Base-by-base conservation (phyloP, 495 filamentous ascomycete genomes). In the Xylaria flabelliformis region DNA sequence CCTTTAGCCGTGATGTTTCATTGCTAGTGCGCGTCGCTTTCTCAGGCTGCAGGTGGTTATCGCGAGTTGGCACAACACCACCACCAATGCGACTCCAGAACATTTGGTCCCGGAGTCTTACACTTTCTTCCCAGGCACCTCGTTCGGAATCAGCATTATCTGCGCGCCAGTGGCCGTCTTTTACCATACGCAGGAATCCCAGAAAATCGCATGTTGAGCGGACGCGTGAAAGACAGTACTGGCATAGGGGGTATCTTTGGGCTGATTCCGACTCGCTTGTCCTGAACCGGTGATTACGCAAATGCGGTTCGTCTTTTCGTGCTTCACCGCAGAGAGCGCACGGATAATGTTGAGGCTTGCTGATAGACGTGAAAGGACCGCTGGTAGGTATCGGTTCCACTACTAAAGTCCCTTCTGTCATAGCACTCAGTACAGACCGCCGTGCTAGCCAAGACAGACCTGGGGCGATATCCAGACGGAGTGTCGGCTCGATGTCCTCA, bases 1-100 rank as follows among this genome's bases (percentile, higher is more conserved):
- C 71, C 1, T 69, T 70, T 39, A 39, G 29, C 26, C 51, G 61
- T 19, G 67, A 67, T 41, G 44, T 59, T 53, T 77, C 74, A 8
- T 79, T 64, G 26, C 70, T 76, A 59, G 46, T 67, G 24, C 71
- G 71, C 17, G 64, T 59, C 41, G 58, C 74, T 64, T 67, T 75
- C 29, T 77, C 77, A 3, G 74, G 59, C 76, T 67, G 72, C 2
- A 64, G 36, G 48, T 83, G 79, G 55, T n/a, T 26, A 19, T 42
- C 67, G 32, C 85, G 86, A n/a, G 85, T 81, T 0, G 94, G 95
- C 56, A 98, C 83, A 4, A 98, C 93, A 21, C 95, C 95, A 19
- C 92, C 95, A 19, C 95, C 95, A 58, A 98, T 88, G 36, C 96
- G 85, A 58, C 91, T 90, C 96, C 96, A 99, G 78, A 99, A 99